Evolutionary conservation across 352 stramenopile genomes (phyloP), one percentile per base, ranked within the genome.

Genomic region (Blastocystis hominis): DNA sequence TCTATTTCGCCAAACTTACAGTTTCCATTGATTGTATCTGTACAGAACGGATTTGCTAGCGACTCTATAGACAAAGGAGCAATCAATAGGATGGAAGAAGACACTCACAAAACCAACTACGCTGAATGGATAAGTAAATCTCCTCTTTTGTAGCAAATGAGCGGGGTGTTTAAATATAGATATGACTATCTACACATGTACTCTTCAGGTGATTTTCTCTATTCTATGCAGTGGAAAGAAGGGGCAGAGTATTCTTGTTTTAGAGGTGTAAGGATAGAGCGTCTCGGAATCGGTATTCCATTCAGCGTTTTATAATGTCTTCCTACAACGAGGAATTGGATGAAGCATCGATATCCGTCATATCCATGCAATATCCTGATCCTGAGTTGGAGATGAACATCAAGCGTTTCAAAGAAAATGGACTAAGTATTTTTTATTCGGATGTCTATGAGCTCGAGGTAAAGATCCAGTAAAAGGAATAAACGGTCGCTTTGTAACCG

Each of bases 131-230:
- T 84, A 17, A 42, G 62, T 13, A 50, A 68, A 24, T 84, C 72
- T 84, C 72, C 72, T 15, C 36, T 69, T 47, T 34, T 84, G 72
- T 84, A 24, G 46, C 1, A 6, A 50, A 44, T 66, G 0, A 3
- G 46, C 47, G 36, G 13, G 20, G 20, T 38, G 10, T 64, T 42
- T 36, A 2, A 15, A 24, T 64, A 5, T 68, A 84, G 72, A 63
- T 84, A 84, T 84, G 72, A 84, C 30, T 84, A 66, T 47, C 56
- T 84, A 10, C 53, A 66, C n/a, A 7, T 84, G n/a, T 34, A 64
- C n/a, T 63, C 20, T 17, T 10, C 62, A 38, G 72, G 62, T 10
- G 59, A 69, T 46, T 20, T 20, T 38, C 44, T 36, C 46, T 68
- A 42, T 54, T 66, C 30, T 34, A 46, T 84, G 6, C 46, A 84